Conservation (phyloP, 176 grass and related monocot species). For the Avena insularis region DNA sequence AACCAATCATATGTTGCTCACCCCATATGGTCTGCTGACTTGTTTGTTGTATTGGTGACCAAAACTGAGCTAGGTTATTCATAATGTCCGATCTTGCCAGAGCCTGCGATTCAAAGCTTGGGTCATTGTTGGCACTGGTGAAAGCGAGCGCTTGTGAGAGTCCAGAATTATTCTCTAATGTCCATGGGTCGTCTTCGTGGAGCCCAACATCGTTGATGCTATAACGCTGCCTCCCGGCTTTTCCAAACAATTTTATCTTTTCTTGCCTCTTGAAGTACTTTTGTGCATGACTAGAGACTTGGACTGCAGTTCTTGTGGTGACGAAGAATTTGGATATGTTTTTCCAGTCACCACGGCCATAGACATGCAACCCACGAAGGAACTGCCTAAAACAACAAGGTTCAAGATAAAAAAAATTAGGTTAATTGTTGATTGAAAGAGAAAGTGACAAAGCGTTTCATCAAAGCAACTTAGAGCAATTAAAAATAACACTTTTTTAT, state of each 20-base stretch:
- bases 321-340: background rate
- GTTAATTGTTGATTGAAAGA: background rate
- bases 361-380: background rate
- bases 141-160: background rate
- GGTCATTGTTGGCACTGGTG: background rate
- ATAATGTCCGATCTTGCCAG: background rate
- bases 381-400: background rate
- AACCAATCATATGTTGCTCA: background rate
- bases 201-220: background rate
- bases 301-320: background rate
- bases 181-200: background rate
- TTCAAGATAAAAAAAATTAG: background rate
- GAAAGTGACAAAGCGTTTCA: background rate
- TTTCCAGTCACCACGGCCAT: background rate
- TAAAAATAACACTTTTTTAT: background rate
- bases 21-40: background rate
- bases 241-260: too few relatives aligned
- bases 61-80: background rate
- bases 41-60: background rate
- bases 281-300: conserved; percentile 21
- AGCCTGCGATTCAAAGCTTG: background rate
- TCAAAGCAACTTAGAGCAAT: background rate
- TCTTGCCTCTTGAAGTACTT: conserved; percentile 11
- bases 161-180: background rate
- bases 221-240: background rate